Conservation (phyloP, 2,329 filamentous ascomycete species). For the Purpureocillium takamizusanense region DNA sequence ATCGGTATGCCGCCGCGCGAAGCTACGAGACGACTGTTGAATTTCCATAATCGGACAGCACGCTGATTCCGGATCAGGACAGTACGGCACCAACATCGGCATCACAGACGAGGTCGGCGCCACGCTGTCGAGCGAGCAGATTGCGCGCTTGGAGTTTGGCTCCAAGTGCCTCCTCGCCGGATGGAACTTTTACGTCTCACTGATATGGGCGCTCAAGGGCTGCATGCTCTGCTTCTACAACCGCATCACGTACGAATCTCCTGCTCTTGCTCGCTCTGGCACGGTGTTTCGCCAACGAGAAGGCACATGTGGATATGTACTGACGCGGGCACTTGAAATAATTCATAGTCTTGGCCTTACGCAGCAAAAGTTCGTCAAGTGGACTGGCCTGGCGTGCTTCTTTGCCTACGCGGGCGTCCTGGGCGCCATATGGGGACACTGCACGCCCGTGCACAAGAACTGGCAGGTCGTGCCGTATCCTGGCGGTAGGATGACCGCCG, state of each 20-base stretch:
- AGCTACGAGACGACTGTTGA: too few relatives aligned
- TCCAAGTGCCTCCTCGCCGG: slow-evolving; percentile 24
- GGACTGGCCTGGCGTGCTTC: slow-evolving; percentile 18
- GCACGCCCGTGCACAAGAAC: slow-evolving; percentile 24
- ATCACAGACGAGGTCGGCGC: slow-evolving; percentile 20
- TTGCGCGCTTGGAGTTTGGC: slow-evolving; percentile 19
- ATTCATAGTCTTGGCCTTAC: slow-evolving; percentile 21
- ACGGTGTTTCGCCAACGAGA: too few relatives aligned
- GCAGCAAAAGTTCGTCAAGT: slow-evolving; percentile 27
- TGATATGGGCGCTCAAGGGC: slow-evolving; percentile 33
- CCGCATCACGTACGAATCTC: slow-evolving; percentile 27
- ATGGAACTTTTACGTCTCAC: slow-evolving; percentile 30
- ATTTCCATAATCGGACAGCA: not conserved
- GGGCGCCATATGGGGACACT: slow-evolving; percentile 24
- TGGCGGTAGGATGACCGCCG: slow-evolving; percentile 17
- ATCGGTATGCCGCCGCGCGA: slow-evolving; percentile 19
- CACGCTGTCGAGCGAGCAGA: slow-evolving; percentile 18
- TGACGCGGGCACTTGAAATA: too few relatives aligned
- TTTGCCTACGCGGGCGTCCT: slow-evolving; percentile 23
- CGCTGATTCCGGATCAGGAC: slow-evolving; percentile 13
- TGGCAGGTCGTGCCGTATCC: slow-evolving; percentile 32
- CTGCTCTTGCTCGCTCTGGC: too few relatives aligned
- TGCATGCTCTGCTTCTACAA: slow-evolving; percentile 33
- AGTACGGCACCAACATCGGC: slow-evolving; percentile 28
- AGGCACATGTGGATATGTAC: too few relatives aligned